phyloP scores from a whole-genome alignment of 2,329 filamentous ascomycete genomes.

The Cadophora gregata region DNA sequence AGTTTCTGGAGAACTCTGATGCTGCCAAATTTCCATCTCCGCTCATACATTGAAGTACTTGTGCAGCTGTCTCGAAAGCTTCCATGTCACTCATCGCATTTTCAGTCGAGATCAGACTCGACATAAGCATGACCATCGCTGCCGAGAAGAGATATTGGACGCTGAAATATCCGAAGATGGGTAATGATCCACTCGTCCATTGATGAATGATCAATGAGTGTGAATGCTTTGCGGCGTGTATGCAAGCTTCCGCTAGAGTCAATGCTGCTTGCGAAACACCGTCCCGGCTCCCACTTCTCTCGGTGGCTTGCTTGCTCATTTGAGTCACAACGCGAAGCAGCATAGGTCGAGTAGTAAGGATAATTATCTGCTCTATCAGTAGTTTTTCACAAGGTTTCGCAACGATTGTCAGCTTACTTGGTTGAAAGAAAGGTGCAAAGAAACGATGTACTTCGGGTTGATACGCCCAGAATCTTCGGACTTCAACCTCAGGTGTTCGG shows the following conservation, averaged over 20 bases:
- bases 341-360: conserved; percentile 48
- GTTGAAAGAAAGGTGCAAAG: conserved; percentile 45
- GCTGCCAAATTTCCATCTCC: conserved; percentile 51
- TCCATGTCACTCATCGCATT: conserved; percentile 46
- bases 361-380: conserved; percentile 44
- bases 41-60: conserved; percentile 49
- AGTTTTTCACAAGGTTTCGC: not conserved
- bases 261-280: conserved; percentile 37
- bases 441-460: conserved; percentile 48
- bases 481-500: conserved; percentile 44
- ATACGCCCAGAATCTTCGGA: conserved; percentile 39
- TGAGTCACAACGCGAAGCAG: conserved; percentile 48
- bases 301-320: conserved; percentile 40
- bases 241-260: conserved; percentile 52
- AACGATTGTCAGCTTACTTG: conserved; percentile 39
- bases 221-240: conserved; percentile 53
- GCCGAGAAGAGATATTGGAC: conserved; percentile 55
- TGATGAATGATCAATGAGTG: conserved; percentile 50
- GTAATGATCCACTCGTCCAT: conserved; percentile 55
- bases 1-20: conserved; percentile 50
- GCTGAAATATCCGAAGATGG: conserved; percentile 54
- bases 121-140: conserved; percentile 52
- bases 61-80: conserved; percentile 48
- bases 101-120: conserved; percentile 47
- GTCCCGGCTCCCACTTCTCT: conserved; percentile 27